Evolutionary conservation across 2,329 filamentous ascomycete species (phyloP).

Genomic region (Shiraia sp.): DNA sequence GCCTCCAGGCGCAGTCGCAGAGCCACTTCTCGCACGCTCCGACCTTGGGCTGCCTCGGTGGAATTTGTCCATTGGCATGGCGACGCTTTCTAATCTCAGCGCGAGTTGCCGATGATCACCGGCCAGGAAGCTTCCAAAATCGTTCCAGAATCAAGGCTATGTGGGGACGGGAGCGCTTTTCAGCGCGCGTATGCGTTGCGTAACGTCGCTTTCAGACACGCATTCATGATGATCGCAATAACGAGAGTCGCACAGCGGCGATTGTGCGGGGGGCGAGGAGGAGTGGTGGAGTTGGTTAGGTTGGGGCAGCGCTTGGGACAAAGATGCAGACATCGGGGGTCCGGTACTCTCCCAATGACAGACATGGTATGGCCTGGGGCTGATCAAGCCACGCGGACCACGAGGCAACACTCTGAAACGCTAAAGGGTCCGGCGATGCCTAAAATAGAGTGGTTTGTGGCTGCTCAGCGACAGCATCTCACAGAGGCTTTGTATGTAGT

Average conservation of each 20-base stretch:
- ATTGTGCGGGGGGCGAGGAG: slow-evolving; percentile 1
- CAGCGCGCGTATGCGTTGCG: slow-evolving; percentile 15
- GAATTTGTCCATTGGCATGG: slow-evolving; percentile 27
- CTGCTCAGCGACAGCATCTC: too few species aligned
- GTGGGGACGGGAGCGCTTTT: slow-evolving; percentile 4
- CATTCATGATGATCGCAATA: slow-evolving; percentile 12
- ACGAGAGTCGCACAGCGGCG: slow-evolving; percentile 7
- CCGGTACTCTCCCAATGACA: neutral
- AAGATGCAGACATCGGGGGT: slow-evolving; percentile 1
- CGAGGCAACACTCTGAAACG: slow-evolving; percentile 7
- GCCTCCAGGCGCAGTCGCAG: slow-evolving; percentile 14
- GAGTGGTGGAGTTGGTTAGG: slow-evolving; percentile 3
- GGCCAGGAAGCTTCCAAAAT: slow-evolving; percentile 6
- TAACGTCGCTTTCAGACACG: slow-evolving; percentile 6
- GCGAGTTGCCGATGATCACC: slow-evolving; percentile 10
- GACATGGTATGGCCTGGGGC: slow-evolving; percentile 1
- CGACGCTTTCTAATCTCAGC: slow-evolving; percentile 1
- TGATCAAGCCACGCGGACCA: slow-evolving; percentile 6
- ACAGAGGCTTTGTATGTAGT: too few species aligned
- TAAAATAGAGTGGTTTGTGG: neutral
- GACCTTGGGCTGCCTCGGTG: slow-evolving; percentile 23
- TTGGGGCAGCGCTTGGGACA: slow-evolving; percentile 1
- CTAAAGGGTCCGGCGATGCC: neutral
- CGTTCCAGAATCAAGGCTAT: neutral
- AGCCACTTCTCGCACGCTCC: slow-evolving; percentile 21